Evolutionary conservation across 2,329 filamentous ascomycete genomes (phyloP).

Genomic region (Bipolaris oryzae): DNA sequence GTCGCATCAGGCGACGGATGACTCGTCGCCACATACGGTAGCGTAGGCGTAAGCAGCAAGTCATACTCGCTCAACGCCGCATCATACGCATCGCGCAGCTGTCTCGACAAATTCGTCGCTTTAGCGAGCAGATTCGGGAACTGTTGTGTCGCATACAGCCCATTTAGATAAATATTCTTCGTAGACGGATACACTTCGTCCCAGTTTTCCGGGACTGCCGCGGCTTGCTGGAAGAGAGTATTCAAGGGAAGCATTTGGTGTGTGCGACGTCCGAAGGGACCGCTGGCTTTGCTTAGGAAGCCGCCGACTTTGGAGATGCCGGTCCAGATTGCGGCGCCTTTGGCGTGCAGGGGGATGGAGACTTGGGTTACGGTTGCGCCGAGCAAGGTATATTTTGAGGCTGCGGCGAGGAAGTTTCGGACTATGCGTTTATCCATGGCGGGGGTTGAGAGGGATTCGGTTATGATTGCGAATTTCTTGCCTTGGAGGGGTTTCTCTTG

Average conservation of each 20-base stretch:
- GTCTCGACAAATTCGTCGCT: constrained; percentile 56
- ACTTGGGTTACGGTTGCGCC: constrained; percentile 60
- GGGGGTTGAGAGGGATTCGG: constrained; percentile 34
- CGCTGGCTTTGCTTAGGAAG: constrained; percentile 52
- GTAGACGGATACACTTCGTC: constrained; percentile 58
- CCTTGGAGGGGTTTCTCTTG: constrained; percentile 32
- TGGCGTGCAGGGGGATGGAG: constrained; percentile 57
- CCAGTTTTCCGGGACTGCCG: constrained; percentile 57
- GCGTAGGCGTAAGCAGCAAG: constrained; percentile 57
- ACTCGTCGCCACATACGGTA: constrained; percentile 55
- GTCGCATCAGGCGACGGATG: constrained; percentile 50
- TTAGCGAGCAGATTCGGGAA: constrained; percentile 58
- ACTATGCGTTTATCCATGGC: constrained; percentile 51
- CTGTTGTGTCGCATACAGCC: constrained; percentile 53
- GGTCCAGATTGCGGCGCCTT: constrained; percentile 60
- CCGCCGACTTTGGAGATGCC: constrained; percentile 50
- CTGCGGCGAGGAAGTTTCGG: constrained; percentile 52
- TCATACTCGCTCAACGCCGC: constrained; percentile 51
- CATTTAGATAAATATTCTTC: constrained; percentile 62
- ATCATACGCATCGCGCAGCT: constrained; percentile 57
- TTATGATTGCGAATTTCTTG: constrained; percentile 39
- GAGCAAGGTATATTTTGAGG: constrained; percentile 50
- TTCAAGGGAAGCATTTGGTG: constrained; percentile 60
- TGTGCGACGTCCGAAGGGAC: constrained; percentile 53
- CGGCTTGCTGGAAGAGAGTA: constrained; percentile 52